These are phyloP conservation scores for Entonaema liquescens DNA, from an alignment of 495 filamentous ascomycete genomes.

Conservation along the genomic window DNA sequence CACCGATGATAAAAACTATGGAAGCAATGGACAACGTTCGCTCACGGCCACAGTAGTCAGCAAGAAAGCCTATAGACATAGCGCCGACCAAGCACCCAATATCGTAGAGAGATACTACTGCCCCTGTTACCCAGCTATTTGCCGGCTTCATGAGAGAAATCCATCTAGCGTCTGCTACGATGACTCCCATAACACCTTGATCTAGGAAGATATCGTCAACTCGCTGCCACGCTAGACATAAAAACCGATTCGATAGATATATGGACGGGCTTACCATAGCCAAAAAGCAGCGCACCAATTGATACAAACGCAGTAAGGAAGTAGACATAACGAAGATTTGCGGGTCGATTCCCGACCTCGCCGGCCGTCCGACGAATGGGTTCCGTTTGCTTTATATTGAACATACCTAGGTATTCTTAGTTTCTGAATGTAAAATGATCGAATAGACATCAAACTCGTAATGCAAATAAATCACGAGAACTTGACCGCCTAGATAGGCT, in stretches of 20 bases:
- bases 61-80: not conserved
- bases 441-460: not conserved
- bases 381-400: not conserved
- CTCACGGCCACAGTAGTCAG: not conserved
- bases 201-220: not conserved
- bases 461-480: not conserved
- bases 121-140: not conserved
- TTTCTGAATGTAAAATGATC: not conserved
- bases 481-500: not conserved
- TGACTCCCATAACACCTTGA: not conserved
- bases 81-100: not conserved
- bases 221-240: not conserved
- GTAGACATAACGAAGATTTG: conserved; percentile 30
- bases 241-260: conserved; percentile 45
- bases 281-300: conserved; percentile 32
- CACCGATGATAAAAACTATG: conserved; percentile 57
- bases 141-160: not conserved
- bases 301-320: conserved; percentile 34
- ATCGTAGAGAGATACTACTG: not conserved
- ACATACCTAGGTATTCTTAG: not conserved
- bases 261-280: conserved; percentile 22
- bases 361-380: not conserved
- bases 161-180: not conserved
- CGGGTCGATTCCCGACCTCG: not conserved
- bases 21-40: conserved; percentile 49